Evolutionary conservation across 1,284 basidiomycete species (phyloP).

Genomic region (Exobasidium rhododendri): DNA sequence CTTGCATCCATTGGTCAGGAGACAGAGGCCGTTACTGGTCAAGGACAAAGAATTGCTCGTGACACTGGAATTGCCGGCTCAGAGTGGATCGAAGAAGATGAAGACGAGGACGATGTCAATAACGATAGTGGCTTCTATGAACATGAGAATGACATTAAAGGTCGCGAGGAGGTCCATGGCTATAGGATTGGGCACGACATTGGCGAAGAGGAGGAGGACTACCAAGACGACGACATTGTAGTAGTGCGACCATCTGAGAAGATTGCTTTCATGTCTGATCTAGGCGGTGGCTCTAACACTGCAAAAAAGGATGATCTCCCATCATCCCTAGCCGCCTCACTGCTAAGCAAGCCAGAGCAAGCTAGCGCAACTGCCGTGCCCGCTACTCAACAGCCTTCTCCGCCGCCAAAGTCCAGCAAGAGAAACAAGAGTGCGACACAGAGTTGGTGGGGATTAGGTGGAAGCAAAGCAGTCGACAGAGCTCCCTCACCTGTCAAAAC

Average conservation of each 20-base stretch:
- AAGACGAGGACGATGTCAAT: slow-evolving; percentile 11
- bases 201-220: not conserved
- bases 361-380: not conserved
- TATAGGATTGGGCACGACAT: not conserved
- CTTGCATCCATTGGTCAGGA: slow-evolving; percentile 46
- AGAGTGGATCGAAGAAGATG: slow-evolving; percentile 20
- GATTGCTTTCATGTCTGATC: not conserved
- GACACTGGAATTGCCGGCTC: slow-evolving; percentile 43
- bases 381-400: not conserved
- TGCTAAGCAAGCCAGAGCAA: not conserved
- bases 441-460: slow-evolving; percentile 4
- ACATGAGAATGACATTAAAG: not conserved
- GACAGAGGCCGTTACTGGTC: slow-evolving; percentile 36
- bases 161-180: not conserved
- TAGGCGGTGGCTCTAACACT: not conserved
- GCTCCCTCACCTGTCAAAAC: not conserved
- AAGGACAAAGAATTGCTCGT: slow-evolving; percentile 33
- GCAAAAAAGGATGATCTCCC: not conserved
- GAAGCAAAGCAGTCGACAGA: not conserved
- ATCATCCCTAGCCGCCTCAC: not conserved
- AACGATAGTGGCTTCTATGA: not conserved
- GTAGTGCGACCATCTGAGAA: not conserved
- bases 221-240: not conserved
- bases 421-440: slow-evolving; percentile 1
- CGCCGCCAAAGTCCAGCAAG: not conserved